Evolutionary conservation across 371 early-diverging fungal genomes (phyloP), one percentile per base, ranked within the genome.

Genomic region (Racocetra persica): DNA sequence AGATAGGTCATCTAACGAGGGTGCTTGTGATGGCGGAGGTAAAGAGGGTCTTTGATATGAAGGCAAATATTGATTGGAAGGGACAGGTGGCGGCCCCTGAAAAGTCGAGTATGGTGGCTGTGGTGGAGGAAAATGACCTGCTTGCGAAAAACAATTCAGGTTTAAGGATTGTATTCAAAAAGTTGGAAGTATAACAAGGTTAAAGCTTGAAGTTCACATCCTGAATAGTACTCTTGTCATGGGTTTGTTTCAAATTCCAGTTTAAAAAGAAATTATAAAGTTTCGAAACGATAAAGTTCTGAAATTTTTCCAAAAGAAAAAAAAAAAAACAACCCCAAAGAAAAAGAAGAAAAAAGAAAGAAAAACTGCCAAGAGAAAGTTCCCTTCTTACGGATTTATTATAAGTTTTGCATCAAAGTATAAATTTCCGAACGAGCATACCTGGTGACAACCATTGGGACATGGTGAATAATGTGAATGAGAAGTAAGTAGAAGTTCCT

Each of bases 381-480:
- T n/a, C n/a, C 36, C 14, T 20, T 41, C 24, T 36, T 41, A 38
- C n/a, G 10, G 45, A 38, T 13, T 20, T n/a, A n/a, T 69, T 69
- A n/a, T 10, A 69, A 69, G 38, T 6, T 14, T 38, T 13, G 22
- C 45, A 20, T 22, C 22, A 41, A 69, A 22, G 45, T 22, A 20
- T 36, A 36, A 36, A 28, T 57, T 36, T 66, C 14, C 32, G 20
- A 24, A 51, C 18, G 22, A 28, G 32, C 79, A 67, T 54, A 78
- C 79, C 79, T 66, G 66, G 78, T 51, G 79, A 49, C n/a, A 78
- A n/a, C 79, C 79, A 78, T 45, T 78, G 79, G 20, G 79, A 78
- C 79, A 78, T 78, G 22, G 22, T 74, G 70, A 70, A 45, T 18
- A 26, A 38, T 57, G n/a, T 45, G 45, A 45, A 10, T 45, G 45